phyloP scores from a whole-genome alignment of 345 rosid species.

The Eucalyptus virginea region DNA sequence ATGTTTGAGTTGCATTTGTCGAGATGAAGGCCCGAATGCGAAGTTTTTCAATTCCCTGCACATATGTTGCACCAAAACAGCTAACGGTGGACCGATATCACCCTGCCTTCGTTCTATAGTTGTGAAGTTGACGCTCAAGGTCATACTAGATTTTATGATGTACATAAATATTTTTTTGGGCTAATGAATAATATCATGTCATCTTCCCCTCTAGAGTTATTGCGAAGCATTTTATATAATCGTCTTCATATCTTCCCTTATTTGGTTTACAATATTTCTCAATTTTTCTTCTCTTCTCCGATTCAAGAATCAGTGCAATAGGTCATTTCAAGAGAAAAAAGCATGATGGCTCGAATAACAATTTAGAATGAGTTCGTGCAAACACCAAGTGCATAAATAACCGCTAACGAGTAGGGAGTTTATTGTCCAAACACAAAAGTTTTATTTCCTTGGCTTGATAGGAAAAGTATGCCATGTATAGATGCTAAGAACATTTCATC shows the following conservation, averaged over 20 bases:
- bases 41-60: not conserved
- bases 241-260: not conserved
- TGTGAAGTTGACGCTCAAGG: not conserved
- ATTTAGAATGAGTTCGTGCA: not conserved
- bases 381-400: not conserved
- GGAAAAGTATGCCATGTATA: not conserved
- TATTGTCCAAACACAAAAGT: not conserved
- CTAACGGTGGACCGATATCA: not conserved
- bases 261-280: not conserved
- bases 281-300: not conserved
- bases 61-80: not conserved
- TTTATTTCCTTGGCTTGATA: not conserved
- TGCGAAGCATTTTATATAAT: not conserved
- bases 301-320: not conserved
- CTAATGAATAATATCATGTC: not conserved
- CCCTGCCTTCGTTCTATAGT: not conserved
- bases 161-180: not conserved
- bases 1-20: not conserved
- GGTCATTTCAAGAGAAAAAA: not conserved
- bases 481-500: not conserved
- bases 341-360: not conserved
- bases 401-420: not conserved
- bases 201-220: not conserved
- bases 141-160: not conserved
- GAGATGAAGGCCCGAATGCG: constrained; percentile 3